These are phyloP conservation scores for Cryptosporidium parvum DNA, from an alignment of 169 alveolate species.

Conservation along the genomic window DNA sequence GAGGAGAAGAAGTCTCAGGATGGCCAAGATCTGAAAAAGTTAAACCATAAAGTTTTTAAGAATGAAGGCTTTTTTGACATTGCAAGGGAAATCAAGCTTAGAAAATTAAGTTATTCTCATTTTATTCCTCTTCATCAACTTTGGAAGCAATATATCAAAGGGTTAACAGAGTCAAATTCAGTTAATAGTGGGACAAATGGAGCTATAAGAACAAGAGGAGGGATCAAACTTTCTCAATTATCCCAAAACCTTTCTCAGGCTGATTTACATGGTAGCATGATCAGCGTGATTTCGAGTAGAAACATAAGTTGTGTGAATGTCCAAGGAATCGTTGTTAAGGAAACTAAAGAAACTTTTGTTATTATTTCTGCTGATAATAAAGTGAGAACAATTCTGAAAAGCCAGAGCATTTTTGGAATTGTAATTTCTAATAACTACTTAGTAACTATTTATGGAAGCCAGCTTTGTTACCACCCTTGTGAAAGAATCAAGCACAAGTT, in stretches of 20 bases:
- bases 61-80: slow-evolving; percentile 52
- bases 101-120: slow-evolving; percentile 31
- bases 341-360: slow-evolving; percentile 69
- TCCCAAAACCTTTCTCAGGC: slow-evolving; percentile 49
- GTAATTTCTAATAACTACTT: slow-evolving; percentile 8
- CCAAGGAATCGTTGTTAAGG: slow-evolving; percentile 60
- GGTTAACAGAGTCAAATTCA: background rate
- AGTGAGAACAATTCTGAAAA: slow-evolving; percentile 34
- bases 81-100: slow-evolving; percentile 22
- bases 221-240: slow-evolving; percentile 27
- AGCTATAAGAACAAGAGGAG: background rate
- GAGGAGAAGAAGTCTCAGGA: background rate
- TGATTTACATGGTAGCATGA: slow-evolving; percentile 48
- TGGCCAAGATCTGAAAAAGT: background rate
- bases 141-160: slow-evolving; percentile 60
- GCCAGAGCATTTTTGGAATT: slow-evolving; percentile 26
- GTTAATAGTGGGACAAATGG: background rate
- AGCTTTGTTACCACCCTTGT: slow-evolving; percentile 58
- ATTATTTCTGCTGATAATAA: slow-evolving; percentile 49
- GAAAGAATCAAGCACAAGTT: slow-evolving; percentile 71
- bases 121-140: slow-evolving; percentile 52
- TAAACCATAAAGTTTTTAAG: slow-evolving; percentile 24
- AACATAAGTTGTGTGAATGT: slow-evolving; percentile 51
- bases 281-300: slow-evolving; percentile 36
- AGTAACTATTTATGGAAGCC: slow-evolving; percentile 47